phyloP scores from a whole-genome alignment of 2,329 filamentous ascomycete genomes.

The Fusarium papillatum region DNA sequence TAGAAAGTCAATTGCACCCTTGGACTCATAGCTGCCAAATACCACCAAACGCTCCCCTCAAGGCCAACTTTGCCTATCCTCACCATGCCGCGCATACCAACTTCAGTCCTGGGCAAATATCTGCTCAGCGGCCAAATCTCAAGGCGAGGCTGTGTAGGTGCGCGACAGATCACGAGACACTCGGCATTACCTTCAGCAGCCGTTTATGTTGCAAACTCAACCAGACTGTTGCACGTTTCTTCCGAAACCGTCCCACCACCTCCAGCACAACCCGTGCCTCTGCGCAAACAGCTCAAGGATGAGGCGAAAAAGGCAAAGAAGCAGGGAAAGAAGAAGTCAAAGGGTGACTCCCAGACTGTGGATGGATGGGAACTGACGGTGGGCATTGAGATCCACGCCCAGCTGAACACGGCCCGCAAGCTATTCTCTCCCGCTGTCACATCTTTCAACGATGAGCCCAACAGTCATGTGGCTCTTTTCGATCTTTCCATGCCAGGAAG shows the following conservation, averaged over 20 bases:
- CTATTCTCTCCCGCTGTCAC: conserved; percentile 85
- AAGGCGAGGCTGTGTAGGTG: conserved; percentile 56
- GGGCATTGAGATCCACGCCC: conserved; percentile 97
- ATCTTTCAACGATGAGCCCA: conserved; percentile 77
- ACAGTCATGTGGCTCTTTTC: conserved; percentile 90
- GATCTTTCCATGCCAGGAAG: conserved; percentile 91
- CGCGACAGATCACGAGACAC: conserved; percentile 28
- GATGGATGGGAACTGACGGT: conserved; percentile 93
- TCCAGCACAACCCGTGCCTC: conserved; percentile 56
- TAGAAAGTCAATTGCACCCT: background rate
- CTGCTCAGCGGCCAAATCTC: conserved; percentile 61
- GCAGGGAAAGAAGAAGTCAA: conserved; percentile 64
- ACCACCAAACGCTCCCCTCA: no score
- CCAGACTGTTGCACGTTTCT: conserved; percentile 50
- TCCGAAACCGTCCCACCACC: conserved; percentile 37
- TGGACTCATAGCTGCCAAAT: background rate
- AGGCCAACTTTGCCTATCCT: background rate
- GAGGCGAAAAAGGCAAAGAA: conserved; percentile 80
- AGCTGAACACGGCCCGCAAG: conserved; percentile 90
- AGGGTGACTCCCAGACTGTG: conserved; percentile 63
- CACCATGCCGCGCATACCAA: conserved; percentile 60
- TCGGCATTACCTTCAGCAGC: conserved; percentile 24
- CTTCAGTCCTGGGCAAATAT: conserved; percentile 61
- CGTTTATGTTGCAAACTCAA: conserved; percentile 14
- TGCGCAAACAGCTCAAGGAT: conserved; percentile 81